phyloP scores from a whole-genome alignment of 345 rosid species.

The Litchi chinensis region DNA sequence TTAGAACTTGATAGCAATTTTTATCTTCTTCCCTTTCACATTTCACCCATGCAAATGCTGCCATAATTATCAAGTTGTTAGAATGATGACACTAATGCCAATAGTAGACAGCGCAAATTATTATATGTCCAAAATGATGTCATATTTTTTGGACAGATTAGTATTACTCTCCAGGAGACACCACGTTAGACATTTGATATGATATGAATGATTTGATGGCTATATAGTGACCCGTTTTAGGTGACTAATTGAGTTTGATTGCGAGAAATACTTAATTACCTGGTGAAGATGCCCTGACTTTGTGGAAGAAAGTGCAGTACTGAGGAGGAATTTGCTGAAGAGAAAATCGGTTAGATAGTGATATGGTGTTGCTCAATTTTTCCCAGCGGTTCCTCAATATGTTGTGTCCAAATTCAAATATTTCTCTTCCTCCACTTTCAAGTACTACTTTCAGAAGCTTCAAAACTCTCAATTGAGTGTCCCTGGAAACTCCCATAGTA shows the following conservation, averaged over 20 bases:
- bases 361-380: slow-evolving; percentile 28
- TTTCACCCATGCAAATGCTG: slow-evolving; percentile 77
- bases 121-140: no score
- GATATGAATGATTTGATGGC: no score
- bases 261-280: slow-evolving; percentile 26
- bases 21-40: slow-evolving; percentile 58
- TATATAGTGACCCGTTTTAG: neutral
- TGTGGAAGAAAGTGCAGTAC: slow-evolving; percentile 44
- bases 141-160: no score
- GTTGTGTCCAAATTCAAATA: slow-evolving; percentile 51
- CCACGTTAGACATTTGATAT: no score
- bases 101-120: neutral
- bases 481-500: slow-evolving; percentile 60
- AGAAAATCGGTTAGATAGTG: slow-evolving; percentile 57
- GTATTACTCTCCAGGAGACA: no score
- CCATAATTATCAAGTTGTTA: neutral
- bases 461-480: slow-evolving; percentile 54
- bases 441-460: slow-evolving; percentile 52
- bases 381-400: slow-evolving; percentile 56
- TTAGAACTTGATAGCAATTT: slow-evolving; percentile 48
- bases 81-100: neutral
- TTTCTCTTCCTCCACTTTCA: slow-evolving; percentile 29
- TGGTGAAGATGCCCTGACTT: slow-evolving; percentile 41
- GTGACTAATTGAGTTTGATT: neutral
- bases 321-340: slow-evolving; percentile 41